phyloP scores from a whole-genome alignment of 805 yeast species.

The Metschnikowia continentalis region DNA sequence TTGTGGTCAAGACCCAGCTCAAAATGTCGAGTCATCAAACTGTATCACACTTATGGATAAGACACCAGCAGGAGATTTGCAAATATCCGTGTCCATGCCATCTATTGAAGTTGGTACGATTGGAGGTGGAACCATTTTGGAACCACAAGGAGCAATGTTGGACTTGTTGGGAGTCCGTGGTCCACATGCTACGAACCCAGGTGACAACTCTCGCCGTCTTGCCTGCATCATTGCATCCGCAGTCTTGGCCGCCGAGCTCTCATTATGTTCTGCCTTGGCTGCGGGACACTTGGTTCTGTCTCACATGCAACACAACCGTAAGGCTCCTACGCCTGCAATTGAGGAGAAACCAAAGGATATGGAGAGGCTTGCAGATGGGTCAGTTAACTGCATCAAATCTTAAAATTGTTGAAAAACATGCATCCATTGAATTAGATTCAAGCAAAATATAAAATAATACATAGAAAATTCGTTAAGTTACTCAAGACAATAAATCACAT shows the following conservation, averaged over 20 bases:
- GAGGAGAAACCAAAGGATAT: conserved; percentile 20
- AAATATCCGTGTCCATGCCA: conserved; percentile 98
- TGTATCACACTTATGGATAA: conserved; percentile 95
- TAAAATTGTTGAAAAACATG: conserved; percentile 2
- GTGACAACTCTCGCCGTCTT: conserved; percentile 88
- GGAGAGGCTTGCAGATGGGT: conserved; percentile 59
- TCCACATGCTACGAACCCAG: conserved; percentile 90
- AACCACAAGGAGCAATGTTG: conserved; percentile 95
- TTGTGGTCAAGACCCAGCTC: conserved; percentile 99
- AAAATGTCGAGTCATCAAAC: conserved; percentile 94
- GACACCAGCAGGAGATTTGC: conserved; percentile 58
- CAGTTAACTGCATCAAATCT: conserved; percentile 71
- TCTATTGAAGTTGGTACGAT: conserved; percentile 98
- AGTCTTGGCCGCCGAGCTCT: conserved; percentile 93
- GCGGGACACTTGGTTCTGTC: conserved; percentile 98
- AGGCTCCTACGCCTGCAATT: conserved; percentile 34
- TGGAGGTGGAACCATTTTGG: conserved; percentile 98
- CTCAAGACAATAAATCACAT: no score
- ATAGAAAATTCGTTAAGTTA: not conserved
- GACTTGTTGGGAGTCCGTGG: conserved; percentile 94
- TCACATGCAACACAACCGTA: conserved; percentile 94
- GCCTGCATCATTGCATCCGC: conserved; percentile 92
- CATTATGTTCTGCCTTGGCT: conserved; percentile 92
- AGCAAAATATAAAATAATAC: not conserved
- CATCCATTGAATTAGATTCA: not conserved